Evolutionary conservation across 352 stramenopile genomes (phyloP), one percentile per base, ranked within the genome.

Genomic region (Thalassiosira livingstoniorum): DNA sequence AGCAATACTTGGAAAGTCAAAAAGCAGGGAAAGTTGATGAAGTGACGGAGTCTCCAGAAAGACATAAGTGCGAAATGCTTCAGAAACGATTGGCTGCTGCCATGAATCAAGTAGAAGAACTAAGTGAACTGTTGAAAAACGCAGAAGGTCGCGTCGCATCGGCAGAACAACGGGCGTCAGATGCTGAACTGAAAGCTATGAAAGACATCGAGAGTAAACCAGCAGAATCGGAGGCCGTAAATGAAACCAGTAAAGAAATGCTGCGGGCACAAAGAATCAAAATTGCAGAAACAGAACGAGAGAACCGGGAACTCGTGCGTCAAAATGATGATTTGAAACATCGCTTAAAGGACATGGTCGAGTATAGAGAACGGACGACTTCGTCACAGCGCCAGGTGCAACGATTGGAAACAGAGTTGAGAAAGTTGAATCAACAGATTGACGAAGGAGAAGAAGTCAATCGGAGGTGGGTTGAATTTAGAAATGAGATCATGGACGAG

Each of bases 281-380:
- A 70, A 47, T 93, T n/a, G 82, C 88, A 29, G 88, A 94, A 54
- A 65, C 75, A 23, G 88, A 94, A 75, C 83, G 90, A 42, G 75
- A 78, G n/a, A 87, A 89, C 76, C 82, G 90, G 39, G 83, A 93
- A 63, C 73, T 87, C 15, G 57, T 75, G 32, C 75, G 83, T 34
- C 78, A 82, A 37, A 69, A 83, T 31, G 69, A 86, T 4, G 77
- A 67, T 32, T 70, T 75, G 76, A 85, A 80, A 51, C 73, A 27
- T 32, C 80, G 85, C n/a, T 54, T 71, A 1, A 58, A 85, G n/a
- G 75, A 91, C 58, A 75, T 87, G 35, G 37, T 91, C 0, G 53
- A 85, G 10, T 53, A 86, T 10, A 85, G 79, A 65, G 90, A 94
- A 75, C 42, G 61, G 18, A 53, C 60, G 18, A 27, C 34, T 35